Conservation (phyloP, 2,329 filamentous ascomycete species). For the Apiospora saccharicola region DNA sequence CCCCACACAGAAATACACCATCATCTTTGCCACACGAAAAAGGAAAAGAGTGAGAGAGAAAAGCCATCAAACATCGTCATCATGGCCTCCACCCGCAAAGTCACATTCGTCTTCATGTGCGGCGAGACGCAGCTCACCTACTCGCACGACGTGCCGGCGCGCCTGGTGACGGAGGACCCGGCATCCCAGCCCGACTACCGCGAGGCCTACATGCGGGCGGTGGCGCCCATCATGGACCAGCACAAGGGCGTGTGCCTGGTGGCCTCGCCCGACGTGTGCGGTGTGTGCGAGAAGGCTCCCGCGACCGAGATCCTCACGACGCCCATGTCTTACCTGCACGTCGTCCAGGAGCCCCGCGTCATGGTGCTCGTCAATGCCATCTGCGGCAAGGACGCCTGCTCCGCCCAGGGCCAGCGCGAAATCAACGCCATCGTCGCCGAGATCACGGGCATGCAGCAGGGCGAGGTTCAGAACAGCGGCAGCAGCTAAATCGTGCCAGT, state of each 20-base stretch:
- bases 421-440: conserved; percentile 22
- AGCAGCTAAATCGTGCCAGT: not conserved
- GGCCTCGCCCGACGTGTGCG: conserved; percentile 21
- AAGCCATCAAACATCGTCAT: not conserved
- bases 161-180: conserved; percentile 19
- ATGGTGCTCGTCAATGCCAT: conserved; percentile 25
- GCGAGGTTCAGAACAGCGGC: conserved; percentile 4
- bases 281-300: conserved; percentile 21
- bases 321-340: conserved; percentile 28
- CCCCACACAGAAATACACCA: no score
- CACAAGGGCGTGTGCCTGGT: conserved; percentile 25
- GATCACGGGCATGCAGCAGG: conserved; percentile 23
- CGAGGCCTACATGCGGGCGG: conserved; percentile 25
- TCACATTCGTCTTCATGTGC: conserved; percentile 26
- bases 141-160: conserved; percentile 24
- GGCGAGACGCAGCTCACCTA: conserved; percentile 23
- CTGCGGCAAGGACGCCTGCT: conserved; percentile 24
- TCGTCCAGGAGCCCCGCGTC: conserved; percentile 23
- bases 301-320: conserved; percentile 26
- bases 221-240: conserved; percentile 26
- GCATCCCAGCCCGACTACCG: conserved; percentile 13
- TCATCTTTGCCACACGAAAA: not conserved
- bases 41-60: not conserved
- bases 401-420: conserved; percentile 15
- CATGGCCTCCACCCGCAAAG: conserved; percentile 25